These are phyloP conservation scores for Cercospora zeae-maydis DNA, from an alignment of 2,329 filamentous ascomycete genomes.

Conservation along the genomic window DNA sequence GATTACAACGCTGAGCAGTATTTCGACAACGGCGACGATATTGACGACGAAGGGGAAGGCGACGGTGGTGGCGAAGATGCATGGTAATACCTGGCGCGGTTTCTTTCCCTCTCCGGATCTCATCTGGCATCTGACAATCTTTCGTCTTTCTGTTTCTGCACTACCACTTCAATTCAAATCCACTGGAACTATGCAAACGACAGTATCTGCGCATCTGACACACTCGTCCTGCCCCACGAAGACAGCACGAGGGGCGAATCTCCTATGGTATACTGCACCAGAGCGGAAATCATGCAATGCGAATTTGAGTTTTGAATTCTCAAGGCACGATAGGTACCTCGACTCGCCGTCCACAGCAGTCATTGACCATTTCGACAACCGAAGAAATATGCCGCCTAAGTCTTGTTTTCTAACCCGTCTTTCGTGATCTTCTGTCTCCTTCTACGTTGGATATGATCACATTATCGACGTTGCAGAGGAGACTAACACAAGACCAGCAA, in stretches of 20 bases:
- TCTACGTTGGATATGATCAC: not conserved
- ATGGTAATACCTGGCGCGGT: constrained; percentile 21
- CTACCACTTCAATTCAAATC: not conserved
- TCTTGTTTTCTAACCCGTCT: not conserved
- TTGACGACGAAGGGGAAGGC: constrained; percentile 39
- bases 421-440: not conserved
- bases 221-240: too few relatives aligned
- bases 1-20: constrained; percentile 54
- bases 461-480: not conserved
- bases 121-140: not conserved
- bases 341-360: too few relatives aligned
- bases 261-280: too few relatives aligned
- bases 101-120: not conserved
- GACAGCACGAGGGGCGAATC: too few relatives aligned
- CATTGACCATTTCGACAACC: too few relatives aligned
- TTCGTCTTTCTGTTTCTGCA: constrained; percentile 6
- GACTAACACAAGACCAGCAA: not conserved
- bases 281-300: too few relatives aligned
- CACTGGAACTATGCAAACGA: not conserved
- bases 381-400: too few relatives aligned
- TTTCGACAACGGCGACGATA: constrained; percentile 44
- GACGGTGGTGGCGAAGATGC: constrained; percentile 26
- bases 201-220: not conserved
- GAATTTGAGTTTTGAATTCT: too few relatives aligned
- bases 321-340: too few relatives aligned